Conservation (phyloP, 306 rosid genomes). For the Casuarina equisetifolia region DNA sequence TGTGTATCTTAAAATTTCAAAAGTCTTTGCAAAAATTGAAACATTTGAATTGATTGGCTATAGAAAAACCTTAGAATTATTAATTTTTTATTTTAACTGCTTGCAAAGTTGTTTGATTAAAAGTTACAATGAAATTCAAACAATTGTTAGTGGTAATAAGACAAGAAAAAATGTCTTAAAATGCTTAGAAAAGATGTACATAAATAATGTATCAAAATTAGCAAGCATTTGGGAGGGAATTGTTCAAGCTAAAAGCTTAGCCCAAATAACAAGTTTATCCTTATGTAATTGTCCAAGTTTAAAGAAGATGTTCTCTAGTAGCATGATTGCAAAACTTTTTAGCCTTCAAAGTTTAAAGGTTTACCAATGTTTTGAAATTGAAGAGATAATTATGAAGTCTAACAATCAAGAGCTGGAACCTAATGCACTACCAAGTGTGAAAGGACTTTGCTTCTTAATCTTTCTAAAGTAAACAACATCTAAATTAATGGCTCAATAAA, state of each 20-base stretch:
- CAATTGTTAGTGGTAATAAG: background rate
- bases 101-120: slow-evolving; percentile 23
- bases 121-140: background rate
- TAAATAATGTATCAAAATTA: too few species aligned
- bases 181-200: slow-evolving; percentile 24
- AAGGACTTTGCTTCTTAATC: slow-evolving; percentile 17
- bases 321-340: slow-evolving; percentile 13
- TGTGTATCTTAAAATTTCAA: slow-evolving; percentile 5
- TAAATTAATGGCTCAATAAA: slow-evolving; percentile 14
- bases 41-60: slow-evolving; percentile 31
- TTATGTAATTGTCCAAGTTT: slow-evolving; percentile 21
- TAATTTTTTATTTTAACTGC: slow-evolving; percentile 6
- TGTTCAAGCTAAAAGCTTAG: slow-evolving; percentile 14
- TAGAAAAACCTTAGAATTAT: background rate
- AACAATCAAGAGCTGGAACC: background rate
- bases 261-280: slow-evolving; percentile 15
- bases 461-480: slow-evolving; percentile 7
- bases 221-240: background rate
- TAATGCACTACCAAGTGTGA: slow-evolving; percentile 28
- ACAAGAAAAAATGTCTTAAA: background rate
- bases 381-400: slow-evolving; percentile 4
- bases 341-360: slow-evolving; percentile 26
- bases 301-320: slow-evolving; percentile 20
- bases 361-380: slow-evolving; percentile 25
- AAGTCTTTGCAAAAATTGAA: slow-evolving; percentile 21